Base-by-base conservation (phyloP, 2,329 filamentous ascomycete species). In the Zopfia rhizophila region DNA sequence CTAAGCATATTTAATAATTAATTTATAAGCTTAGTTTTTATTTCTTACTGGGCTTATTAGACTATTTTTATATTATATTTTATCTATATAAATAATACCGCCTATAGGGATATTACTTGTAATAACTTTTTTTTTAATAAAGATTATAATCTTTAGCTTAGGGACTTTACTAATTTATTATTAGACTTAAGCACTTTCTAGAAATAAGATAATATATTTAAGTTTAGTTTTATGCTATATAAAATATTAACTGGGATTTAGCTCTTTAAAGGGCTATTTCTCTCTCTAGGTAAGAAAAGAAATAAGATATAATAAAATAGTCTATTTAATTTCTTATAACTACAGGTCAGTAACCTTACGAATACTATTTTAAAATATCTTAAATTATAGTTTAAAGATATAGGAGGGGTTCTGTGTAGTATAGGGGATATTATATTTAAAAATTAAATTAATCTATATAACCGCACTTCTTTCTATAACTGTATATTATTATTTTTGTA, bases 111-210 rank as follows among this genome's bases (percentile, higher is more conserved):
- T 21, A 14, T 40, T 13, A 40, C 12, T 31, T 40, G 25, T 18
- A 14, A 31, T 22, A 40, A 40, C 21, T 17, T 40, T 10, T 40
- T 40, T 17, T n/a, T 40, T 12, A 25, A 40, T 17, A 31, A 31
- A 40, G 37, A 40, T 17, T 16, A 23, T 13, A 40, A 40, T 14
- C 13, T 40, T 12, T 13, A 40, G 17, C 37, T 40, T 13, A 18
- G 37, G 5, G 37, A 40, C 25, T 31, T 40, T 14, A 31, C 37
- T 10, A 31, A 25, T 30, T 29, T 25, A 21, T 30, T 18, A 8
- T 27, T 29, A 14, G 13, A 29, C 21, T 19, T 30, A 12, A 31
- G 14, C 24, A 7, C 12, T 4, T 22, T 12, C 21, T 13, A 13
- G 16, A 40, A 11, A 40, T 16, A 29, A 8, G 25, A 30, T 7